phyloP scores from a whole-genome alignment of 257 asterid genomes.

The Solanum boliviense region DNA sequence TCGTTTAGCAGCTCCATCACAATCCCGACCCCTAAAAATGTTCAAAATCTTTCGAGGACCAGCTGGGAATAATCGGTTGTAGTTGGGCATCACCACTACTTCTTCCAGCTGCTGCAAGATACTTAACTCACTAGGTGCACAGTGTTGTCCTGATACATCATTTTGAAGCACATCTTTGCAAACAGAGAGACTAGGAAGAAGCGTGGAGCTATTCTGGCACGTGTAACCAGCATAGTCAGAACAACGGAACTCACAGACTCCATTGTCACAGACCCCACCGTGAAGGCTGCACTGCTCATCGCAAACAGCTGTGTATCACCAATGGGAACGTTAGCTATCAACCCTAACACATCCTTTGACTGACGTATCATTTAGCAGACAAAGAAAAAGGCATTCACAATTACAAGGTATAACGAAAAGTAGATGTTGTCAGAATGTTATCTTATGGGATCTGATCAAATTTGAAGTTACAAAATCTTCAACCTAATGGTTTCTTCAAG shows the following conservation, averaged over 20 bases:
- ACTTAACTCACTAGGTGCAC: constrained; percentile 88
- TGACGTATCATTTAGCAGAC: not conserved
- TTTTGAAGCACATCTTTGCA: constrained; percentile 75
- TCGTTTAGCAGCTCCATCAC: constrained; percentile 95
- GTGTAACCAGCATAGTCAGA: constrained; percentile 98
- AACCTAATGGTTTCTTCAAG: not conserved
- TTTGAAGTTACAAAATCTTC: not conserved
- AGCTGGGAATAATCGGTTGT: constrained; percentile 84
- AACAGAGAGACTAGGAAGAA: constrained; percentile 74
- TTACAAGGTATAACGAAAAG: not conserved
- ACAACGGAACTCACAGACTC: constrained; percentile 95
- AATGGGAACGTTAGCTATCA: not conserved
- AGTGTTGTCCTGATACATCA: constrained; percentile 72
- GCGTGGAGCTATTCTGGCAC: constrained; percentile 92
- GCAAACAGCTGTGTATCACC: constrained; percentile 56
- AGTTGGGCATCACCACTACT: constrained; percentile 98
- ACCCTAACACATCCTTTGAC: not conserved
- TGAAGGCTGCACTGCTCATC: constrained; percentile 99
- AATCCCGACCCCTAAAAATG: constrained; percentile 79
- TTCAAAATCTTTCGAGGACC: constrained; percentile 90
- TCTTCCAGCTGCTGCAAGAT: constrained; percentile 93
- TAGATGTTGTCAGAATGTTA: not conserved
- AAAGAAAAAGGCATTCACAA: not conserved
- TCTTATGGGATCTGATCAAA: not conserved
- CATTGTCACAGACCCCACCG: constrained; percentile 97